phyloP scores from a whole-genome alignment of 2,329 filamentous ascomycete genomes.

The Aspergillus ustus region DNA sequence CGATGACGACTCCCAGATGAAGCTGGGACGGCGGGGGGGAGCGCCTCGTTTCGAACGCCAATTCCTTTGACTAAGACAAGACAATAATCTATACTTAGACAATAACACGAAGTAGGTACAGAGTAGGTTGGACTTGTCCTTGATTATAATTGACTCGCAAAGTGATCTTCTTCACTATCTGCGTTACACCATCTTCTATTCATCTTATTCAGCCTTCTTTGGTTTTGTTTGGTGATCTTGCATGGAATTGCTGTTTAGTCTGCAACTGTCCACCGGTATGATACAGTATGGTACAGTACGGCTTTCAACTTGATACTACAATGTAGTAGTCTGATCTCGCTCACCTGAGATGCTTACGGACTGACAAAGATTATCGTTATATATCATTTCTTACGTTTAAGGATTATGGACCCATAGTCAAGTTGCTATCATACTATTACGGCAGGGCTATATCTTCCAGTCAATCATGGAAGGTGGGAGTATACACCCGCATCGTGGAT shows the following conservation, averaged over 20 bases:
- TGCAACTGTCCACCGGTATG: neutral
- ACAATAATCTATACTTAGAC: neutral
- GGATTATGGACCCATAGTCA: neutral
- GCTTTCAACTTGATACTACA: no score
- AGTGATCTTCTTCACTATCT: neutral
- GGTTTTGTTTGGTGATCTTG: neutral
- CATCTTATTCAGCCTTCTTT: neutral
- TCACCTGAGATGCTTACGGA: no score
- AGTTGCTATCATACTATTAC: neutral
- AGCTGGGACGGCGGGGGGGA: constrained; percentile 6
- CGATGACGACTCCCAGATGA: constrained; percentile 25
- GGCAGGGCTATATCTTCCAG: neutral
- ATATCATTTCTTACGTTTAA: no score
- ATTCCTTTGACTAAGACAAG: neutral
- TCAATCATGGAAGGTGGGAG: neutral
- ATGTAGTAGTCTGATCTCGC: no score
- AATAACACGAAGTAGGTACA: no score
- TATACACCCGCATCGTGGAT: neutral
- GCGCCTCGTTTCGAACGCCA: constrained; percentile 6
- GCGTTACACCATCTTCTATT: neutral
- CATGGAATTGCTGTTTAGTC: neutral
- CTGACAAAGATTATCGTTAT: no score
- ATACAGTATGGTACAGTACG: neutral
- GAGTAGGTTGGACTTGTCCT: neutral
- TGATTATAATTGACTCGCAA: neutral